A percentile compares a stretch with the other conserved stretches of the same genome.
phyloP scores from a whole-genome alignment of 1,139 yeast species.

The Debaryomyces robertsiae region DNA sequence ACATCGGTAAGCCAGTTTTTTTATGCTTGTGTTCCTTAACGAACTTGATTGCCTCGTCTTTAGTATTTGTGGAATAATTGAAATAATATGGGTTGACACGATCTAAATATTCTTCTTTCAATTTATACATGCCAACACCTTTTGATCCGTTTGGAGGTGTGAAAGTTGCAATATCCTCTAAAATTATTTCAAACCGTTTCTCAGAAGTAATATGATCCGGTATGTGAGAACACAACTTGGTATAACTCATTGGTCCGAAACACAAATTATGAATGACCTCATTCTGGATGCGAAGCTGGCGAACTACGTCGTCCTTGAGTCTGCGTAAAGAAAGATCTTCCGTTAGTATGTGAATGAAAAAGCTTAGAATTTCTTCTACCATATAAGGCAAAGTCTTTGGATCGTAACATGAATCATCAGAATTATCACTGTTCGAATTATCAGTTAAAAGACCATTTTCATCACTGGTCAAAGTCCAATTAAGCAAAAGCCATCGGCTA shows the following conservation, averaged over 20 bases:
- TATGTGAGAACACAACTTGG: constrained; percentile 66
- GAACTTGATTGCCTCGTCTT: constrained; percentile 72
- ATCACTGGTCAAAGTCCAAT: constrained; percentile 22
- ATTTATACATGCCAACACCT: constrained; percentile 68
- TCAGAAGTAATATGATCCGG: constrained; percentile 78
- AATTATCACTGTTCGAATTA: neutral
- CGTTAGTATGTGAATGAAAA: constrained; percentile 67
- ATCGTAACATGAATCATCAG: constrained; percentile 32
- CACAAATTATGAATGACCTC: constrained; percentile 82
- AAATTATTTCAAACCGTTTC: constrained; percentile 69
- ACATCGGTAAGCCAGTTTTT: constrained; percentile 32
- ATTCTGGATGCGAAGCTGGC: constrained; percentile 53
- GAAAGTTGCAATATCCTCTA: constrained; percentile 62
- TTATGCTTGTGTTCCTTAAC: constrained; percentile 46
- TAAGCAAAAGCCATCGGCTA: constrained; percentile 72
- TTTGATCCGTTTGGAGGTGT: constrained; percentile 64
- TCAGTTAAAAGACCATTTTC: neutral
- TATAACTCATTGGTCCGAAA: constrained; percentile 70
- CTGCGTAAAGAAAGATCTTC: constrained; percentile 67
- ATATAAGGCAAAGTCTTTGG: constrained; percentile 53
- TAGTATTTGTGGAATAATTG: constrained; percentile 73
- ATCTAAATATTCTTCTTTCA: constrained; percentile 58
- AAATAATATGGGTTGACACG: constrained; percentile 80
- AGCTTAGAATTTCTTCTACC: constrained; percentile 78
- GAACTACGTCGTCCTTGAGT: constrained; percentile 51